Evolutionary conservation across 106 monocot species (phyloP).

Genomic region (Acanthochlamys bracteata): DNA sequence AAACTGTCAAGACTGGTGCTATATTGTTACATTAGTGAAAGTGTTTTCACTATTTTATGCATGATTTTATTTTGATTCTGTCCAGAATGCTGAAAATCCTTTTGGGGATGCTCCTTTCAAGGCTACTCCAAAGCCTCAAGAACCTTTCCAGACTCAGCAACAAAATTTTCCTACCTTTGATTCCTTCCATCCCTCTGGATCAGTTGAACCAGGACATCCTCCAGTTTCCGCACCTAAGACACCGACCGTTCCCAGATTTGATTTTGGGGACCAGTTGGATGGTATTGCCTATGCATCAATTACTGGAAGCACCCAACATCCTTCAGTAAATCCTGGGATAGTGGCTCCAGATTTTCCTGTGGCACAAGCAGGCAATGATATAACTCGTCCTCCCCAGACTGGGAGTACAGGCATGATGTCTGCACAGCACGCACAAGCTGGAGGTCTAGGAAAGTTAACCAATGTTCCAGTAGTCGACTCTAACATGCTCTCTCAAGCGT

Average conservation of each 20-base stretch:
- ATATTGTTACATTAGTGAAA: no score
- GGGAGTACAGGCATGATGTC: conserved; percentile 6
- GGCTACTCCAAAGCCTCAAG: conserved; percentile 34
- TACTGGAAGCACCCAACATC: conserved; percentile 16
- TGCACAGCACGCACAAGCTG: conserved; percentile 18
- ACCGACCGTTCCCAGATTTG: conserved; percentile 31
- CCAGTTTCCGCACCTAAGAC: conserved; percentile 6
- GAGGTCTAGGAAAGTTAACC: background rate
- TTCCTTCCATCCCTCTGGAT: conserved; percentile 22
- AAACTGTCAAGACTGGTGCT: no score
- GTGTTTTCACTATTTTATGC: background rate
- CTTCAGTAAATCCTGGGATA: conserved; percentile 3
- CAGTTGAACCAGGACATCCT: conserved; percentile 10
- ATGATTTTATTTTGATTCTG: background rate
- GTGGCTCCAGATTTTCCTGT: conserved; percentile 8
- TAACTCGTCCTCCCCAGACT: conserved; percentile 2
- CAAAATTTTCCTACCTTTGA: conserved; percentile 13
- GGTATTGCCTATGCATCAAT: conserved; percentile 29
- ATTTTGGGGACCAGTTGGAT: conserved; percentile 52
- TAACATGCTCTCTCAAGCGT: conserved; percentile 18
- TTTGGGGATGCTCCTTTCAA: conserved; percentile 83
- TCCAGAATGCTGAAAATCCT: conserved; percentile 60
- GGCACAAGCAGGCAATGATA: conserved; percentile 8
- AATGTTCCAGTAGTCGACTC: conserved; percentile 5
- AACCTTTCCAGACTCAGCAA: conserved; percentile 23